Evolutionary conservation across 2,329 filamentous ascomycete species (phyloP), one percentile per base, ranked within the genome.

Genomic region (Epichloe baconii): DNA sequence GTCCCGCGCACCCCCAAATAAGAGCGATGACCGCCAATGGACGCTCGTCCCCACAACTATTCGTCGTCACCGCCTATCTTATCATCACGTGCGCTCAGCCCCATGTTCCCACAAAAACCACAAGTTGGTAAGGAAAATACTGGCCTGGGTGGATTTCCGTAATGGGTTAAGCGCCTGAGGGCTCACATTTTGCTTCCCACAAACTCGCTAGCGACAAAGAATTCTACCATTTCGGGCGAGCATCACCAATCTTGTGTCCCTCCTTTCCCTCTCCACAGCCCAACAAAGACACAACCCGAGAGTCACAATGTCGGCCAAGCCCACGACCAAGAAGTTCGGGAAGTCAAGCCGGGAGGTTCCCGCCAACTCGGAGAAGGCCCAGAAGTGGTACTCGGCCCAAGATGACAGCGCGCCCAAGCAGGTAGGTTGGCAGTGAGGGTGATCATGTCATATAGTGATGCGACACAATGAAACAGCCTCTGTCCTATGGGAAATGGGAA

Each of bases 371-470:
- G 83, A 95, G 76, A 95, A 94, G 87, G 91, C 91, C 68, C 83
- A 87, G 81, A 97, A 96, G 80, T 98, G 91, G 88, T 98, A 98
- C 79, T 88, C 89, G 73, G 87, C 88, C 71, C 86, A 94, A 74
- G 91, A 96, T 75, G 86, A 91, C 70, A 71, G 80, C 71, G 77
- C 85, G 76, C 81, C 83, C 68, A 95, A 90, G 83, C 91, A 94
- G 87, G 93, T 98, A 82, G 81, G 89, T 86, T 38, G 67, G 59
- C 53, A 54, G 50, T 56, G 54, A 61, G 60, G 56, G 38, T 49
- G 52, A 49, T 55, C 40, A 34, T 55, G 55, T 45, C 50, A 45
- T 40, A 5, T 14, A 40, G 19, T 54, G 53, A 50, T 52, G 56
- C 40, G 47, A 43, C 38, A 26, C 35, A 44, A 43, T 52, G 36